Evolutionary conservation across 192 early-diverging fungal genomes (phyloP).

Genomic region (Rhizoclosmatium sp.): DNA sequence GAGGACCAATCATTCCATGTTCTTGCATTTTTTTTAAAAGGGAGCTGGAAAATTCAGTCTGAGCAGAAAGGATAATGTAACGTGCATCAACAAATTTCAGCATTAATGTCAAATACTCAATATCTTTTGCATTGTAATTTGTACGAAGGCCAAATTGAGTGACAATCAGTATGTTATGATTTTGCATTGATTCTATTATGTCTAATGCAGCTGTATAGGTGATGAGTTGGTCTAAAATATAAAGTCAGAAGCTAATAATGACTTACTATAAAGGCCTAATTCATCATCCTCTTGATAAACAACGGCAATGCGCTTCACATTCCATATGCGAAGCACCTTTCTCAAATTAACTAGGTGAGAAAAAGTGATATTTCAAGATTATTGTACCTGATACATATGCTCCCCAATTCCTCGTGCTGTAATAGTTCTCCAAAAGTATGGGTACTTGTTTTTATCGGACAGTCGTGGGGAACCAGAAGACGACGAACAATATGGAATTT

Average conservation of each 20-base stretch:
- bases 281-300: slow-evolving; percentile 26
- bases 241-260: no score
- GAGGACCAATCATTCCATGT: neutral
- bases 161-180: neutral
- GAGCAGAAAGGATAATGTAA: neutral
- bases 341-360: no score
- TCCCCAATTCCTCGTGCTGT: slow-evolving; percentile 7
- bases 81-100: neutral
- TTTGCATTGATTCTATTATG: neutral
- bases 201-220: slow-evolving; percentile 13
- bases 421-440: slow-evolving; percentile 3
- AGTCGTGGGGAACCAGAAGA: slow-evolving; percentile 8
- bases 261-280: neutral
- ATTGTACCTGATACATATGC: neutral
- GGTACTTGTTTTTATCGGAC: slow-evolving; percentile 28
- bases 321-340: slow-evolving; percentile 7
- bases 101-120: neutral
- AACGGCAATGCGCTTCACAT: slow-evolving; percentile 19
- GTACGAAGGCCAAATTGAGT: neutral
- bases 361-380: no score
- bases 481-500: slow-evolving; percentile 12
- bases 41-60: neutral
- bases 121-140: neutral
- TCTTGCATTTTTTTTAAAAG: neutral
- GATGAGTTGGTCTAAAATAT: neutral